phyloP scores from a whole-genome alignment of 1,284 basidiomycete genomes.

The Cutaneotrichosporon sp. region DNA sequence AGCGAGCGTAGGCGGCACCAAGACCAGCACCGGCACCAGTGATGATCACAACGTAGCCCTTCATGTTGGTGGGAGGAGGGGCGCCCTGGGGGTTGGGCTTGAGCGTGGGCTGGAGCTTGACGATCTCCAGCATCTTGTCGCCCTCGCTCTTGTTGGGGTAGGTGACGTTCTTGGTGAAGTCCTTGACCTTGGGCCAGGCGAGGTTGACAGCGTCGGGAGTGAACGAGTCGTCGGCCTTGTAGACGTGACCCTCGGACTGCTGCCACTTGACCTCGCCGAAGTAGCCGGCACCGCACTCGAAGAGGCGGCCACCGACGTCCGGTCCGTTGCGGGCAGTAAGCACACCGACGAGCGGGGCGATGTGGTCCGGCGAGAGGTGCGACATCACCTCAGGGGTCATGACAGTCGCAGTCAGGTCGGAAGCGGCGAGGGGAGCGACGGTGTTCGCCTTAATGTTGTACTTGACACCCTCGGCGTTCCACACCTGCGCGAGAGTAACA shows the following conservation, averaged over 20 bases:
- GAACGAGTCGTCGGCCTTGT: constrained; percentile 84
- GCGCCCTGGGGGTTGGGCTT: constrained; percentile 37
- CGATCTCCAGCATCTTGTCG: constrained; percentile 54
- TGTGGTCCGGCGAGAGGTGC: constrained; percentile 86
- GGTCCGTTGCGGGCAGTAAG: constrained; percentile 55
- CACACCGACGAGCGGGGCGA: constrained; percentile 86
- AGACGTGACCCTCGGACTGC: constrained; percentile 74
- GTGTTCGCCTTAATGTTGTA: constrained; percentile 85
- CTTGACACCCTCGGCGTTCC: constrained; percentile 84
- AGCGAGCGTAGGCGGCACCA: constrained; percentile 83
- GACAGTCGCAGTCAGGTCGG: constrained; percentile 86
- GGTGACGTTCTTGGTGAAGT: constrained; percentile 65
- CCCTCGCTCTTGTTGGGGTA: constrained; percentile 70
- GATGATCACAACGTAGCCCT: constrained; percentile 85
- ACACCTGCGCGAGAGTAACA: constrained; percentile 82
- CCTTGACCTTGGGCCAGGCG: constrained; percentile 73
- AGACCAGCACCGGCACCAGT: constrained; percentile 93
- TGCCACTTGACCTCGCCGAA: constrained; percentile 91
- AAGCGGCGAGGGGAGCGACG: constrained; percentile 92
- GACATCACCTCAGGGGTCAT: constrained; percentile 95
- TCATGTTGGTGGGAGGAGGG: constrained; percentile 69
- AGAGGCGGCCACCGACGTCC: constrained; percentile 78
- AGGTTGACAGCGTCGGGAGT: constrained; percentile 90
- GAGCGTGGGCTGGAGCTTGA: constrained; percentile 15
- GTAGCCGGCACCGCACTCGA: constrained; percentile 92